Evolutionary conservation across 2,329 filamentous ascomycete species (phyloP).

Genomic region (Diaporthe citriasiana): DNA sequence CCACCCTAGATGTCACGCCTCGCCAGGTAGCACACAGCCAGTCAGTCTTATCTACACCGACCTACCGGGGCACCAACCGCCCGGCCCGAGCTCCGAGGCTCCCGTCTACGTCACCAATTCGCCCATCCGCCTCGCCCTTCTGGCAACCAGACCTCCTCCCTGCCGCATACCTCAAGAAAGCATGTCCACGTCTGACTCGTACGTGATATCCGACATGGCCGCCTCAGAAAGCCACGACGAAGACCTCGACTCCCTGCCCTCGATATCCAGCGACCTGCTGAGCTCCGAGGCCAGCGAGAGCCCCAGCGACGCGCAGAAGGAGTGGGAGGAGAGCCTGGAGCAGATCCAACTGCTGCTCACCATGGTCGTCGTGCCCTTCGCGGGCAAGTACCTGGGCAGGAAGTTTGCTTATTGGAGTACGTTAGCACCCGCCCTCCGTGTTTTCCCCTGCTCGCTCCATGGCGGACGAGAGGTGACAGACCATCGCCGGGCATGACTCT

Average conservation of each 20-base stretch:
- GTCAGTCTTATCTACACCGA: background rate
- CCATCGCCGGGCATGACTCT: slow-evolving; percentile 29
- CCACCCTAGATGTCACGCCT: background rate
- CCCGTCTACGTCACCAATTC: slow-evolving; percentile 31
- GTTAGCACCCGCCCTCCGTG: slow-evolving; percentile 51
- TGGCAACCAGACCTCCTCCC: slow-evolving; percentile 18
- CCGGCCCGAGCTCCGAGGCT: background rate
- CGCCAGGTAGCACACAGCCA: background rate
- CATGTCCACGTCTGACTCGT: slow-evolving; percentile 60
- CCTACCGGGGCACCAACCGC: background rate
- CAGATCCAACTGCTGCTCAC: slow-evolving; percentile 93
- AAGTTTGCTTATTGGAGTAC: slow-evolving; percentile 97
- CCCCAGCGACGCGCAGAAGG: slow-evolving; percentile 81
- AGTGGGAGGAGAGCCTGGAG: slow-evolving; percentile 95
- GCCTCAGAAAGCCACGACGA: slow-evolving; percentile 63
- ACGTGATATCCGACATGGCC: slow-evolving; percentile 64
- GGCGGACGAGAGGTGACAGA: background rate
- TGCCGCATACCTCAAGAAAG: slow-evolving; percentile 3
- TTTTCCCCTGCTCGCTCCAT: background rate
- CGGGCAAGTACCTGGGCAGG: slow-evolving; percentile 94
- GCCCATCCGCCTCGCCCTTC: slow-evolving; percentile 1
- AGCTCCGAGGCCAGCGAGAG: slow-evolving; percentile 71
- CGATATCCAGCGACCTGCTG: slow-evolving; percentile 66
- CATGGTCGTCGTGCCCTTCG: slow-evolving; percentile 94
- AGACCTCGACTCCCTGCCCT: slow-evolving; percentile 75